Evolutionary conservation across 371 early-diverging fungal species (phyloP), one percentile per base, ranked within the genome.

Genomic region (Blyttiomyces sp.): DNA sequence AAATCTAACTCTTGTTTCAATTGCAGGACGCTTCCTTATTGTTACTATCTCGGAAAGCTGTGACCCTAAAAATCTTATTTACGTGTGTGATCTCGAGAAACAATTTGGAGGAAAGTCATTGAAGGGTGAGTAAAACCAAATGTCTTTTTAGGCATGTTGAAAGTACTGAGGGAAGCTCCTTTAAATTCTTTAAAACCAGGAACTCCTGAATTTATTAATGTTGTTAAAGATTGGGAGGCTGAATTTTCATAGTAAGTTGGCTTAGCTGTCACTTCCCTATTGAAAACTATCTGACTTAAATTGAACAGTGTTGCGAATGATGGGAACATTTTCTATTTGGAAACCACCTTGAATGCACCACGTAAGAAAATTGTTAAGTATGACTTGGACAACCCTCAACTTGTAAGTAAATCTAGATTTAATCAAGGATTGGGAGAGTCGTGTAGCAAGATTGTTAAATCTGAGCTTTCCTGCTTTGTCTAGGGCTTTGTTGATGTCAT

Each of bases 291-390:
- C n/a, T n/a, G n/a, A n/a, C n/a, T n/a, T n/a, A n/a, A n/a, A n/a
- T n/a, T n/a, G n/a, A n/a, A n/a, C n/a, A n/a, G n/a, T n/a, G n/a
- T 86, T 34, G 70, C 85, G 44, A 85, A 84, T 66, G 77, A 85
- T 3, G 85, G 79, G 4, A 44, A 80, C 2, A 49, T 70, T 7
- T 83, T 88, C 52, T 88, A 74, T 61, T 86, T 88, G 59, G 43
- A 70, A 61, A 83, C 87, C 17, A 85, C 84, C 54, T 57, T 59
- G 54, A 61, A 85, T 34, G 84, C 89, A 5, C 87, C 88, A 30
- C 76, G 74, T 31, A 57, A 66, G 48, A 74, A 80, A 32, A 55
- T 88, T 28, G 81, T 86, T 50, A 81, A 73, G 65, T 83, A 77
- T 57, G 84, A 88, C 63, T 49, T 88, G 13, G 44, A 50, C 36